Percentiles rank a stretch among this genome's conserved stretches.
These are phyloP conservation scores for Radiomyces spectabilis DNA, from an alignment of 192 early-diverging fungal genomes.

Conservation along the genomic window DNA sequence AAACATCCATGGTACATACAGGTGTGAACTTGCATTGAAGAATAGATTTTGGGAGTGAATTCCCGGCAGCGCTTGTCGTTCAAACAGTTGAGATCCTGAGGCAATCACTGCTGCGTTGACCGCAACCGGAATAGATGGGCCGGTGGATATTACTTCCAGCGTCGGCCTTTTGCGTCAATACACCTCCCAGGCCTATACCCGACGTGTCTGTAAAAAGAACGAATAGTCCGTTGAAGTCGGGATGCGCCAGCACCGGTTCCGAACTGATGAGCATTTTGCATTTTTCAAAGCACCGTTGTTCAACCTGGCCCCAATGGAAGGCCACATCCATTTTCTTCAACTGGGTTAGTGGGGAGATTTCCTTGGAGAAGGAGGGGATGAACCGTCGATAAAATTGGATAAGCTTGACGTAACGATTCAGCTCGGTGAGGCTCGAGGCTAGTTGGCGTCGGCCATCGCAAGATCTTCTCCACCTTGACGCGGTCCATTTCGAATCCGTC, in stretches of 20 bases:
- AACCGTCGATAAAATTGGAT: slow-evolving; percentile 1
- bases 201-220: slow-evolving; percentile 6
- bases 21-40: too few species aligned
- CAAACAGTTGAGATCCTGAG: too few species aligned
- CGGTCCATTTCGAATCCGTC: neutral
- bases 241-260: neutral
- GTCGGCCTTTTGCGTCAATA: too few species aligned
- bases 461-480: neutral
- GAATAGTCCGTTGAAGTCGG: neutral
- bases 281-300: neutral
- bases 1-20: too few species aligned
- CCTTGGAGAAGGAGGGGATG: neutral
- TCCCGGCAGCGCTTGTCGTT: too few species aligned
- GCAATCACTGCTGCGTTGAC: too few species aligned
- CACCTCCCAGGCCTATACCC: too few species aligned
- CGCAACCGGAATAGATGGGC: too few species aligned
- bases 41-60: too few species aligned
- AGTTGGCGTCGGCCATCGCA: neutral
- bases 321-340: slow-evolving; percentile 6
- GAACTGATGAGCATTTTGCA: neutral
- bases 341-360: neutral
- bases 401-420: slow-evolving; percentile 4
- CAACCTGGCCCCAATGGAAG: neutral
- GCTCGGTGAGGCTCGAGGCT: neutral
- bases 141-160: too few species aligned